Evolutionary conservation across 306 rosid species (phyloP), one percentile per base, ranked within the genome.

Genomic region (Gynostemma pentaphyllum): DNA sequence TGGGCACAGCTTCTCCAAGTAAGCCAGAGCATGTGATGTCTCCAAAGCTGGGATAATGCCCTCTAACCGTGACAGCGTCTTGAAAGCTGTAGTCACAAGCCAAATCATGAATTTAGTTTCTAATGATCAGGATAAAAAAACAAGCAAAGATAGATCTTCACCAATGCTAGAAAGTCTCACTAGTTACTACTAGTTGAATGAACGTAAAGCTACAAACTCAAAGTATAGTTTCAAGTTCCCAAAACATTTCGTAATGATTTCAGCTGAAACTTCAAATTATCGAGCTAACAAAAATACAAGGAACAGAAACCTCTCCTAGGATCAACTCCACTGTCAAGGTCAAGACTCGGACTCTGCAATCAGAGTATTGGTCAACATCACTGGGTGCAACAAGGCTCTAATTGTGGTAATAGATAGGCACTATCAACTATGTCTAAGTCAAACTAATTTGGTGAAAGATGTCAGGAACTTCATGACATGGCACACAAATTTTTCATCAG

Each of bases 1-100:
- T 6, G 95, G 96, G 63, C 98, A 92, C 15, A 92, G 69, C 79
- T 82, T 73, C 76, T 88, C 98, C 10, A 88, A 54, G 74, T 88
- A 84, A 12, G 96, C 98, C 79, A 92, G 61, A 2, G 98, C 98
- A 79, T 92, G 98, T 28, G 96, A 92, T 22, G 98, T 92, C 76
- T 92, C 98, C 75, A 92, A 19, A 49, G 98, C 98, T 24, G 98
- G 98, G 74, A 92, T 86, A 62, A 92, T 92, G 75, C 98, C 98
- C 80, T 92, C 98, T 29, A 92, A 78, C 54, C 87, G 76, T 0
- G 96, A 88, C 48, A 88, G 75, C 68, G 95, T 78, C 79, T 86
- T 84, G 32, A 92, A 92, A 48, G 94, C 98, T 92, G 81, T 84
- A 64, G 11, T 52, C 40, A 56, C 24, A 66, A 70, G 59, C 37